Base-by-base conservation (phyloP, 1,284 basidiomycete species). In the Tilletia walkeri region DNA sequence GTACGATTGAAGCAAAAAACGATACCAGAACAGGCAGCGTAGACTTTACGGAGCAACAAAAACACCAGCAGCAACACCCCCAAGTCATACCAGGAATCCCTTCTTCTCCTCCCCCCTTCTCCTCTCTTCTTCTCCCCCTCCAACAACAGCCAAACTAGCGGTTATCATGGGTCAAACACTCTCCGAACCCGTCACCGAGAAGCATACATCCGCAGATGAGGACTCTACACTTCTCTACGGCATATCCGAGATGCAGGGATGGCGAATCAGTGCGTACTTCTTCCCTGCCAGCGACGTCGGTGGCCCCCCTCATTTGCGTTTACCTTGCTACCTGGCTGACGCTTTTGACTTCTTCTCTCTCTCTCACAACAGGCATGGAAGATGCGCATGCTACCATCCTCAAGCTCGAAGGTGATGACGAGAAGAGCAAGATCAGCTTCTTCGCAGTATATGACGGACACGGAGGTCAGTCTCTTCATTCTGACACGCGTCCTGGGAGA, bases 401-500 rank as follows among this genome's bases (percentile, higher is more conserved):
- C 53, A 73, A 71, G 48, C 71, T 80, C 41, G 74, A 78, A 56
- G 75, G 76, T 14, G 73, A 78, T 56, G 70, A 70, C 34, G 75
- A 67, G 20, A 69, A 72, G 14, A 75, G 75, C 80, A 67, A 85
- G 67, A 77, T 77, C n/a, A 80, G 77, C 71, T 95, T 98, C 85
- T 97, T 98, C 80, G 95, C 92, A 48, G 95, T 99, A 1, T 99
- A 97, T 82, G 96, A 99, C 85, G 96, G 96, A 30, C 96, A 99
- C 82, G 96, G 96, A 73, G 96, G 94, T 94, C 82, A 75, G 90
- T 75, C 7, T 10, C n/a, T 4, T 45, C 9, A 48, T 36, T 20
- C 41, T 18, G n/a, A n/a, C 24, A 30, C 24, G 24, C 24, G 24
- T 30, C 2, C 24, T 30, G 24, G 24, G 2, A 30, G 2, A 30